Conservation (phyloP, 768 basidiomycete genomes). For the Pisolithus microcarpus region DNA sequence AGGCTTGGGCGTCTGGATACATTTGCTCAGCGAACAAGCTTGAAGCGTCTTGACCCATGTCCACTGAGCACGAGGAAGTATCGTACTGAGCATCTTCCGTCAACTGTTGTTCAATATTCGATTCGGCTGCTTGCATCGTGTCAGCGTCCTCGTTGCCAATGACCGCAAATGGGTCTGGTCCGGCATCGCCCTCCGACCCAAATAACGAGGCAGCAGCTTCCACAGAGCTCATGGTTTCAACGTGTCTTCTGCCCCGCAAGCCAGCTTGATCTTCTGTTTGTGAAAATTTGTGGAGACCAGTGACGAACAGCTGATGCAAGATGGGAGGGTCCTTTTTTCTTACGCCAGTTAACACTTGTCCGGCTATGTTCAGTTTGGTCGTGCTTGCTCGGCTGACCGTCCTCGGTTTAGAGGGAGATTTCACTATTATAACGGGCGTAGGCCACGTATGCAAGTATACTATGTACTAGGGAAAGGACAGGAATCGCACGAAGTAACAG, state of each 20-base stretch:
- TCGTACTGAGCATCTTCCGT: slow-evolving; percentile 16
- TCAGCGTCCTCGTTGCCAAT: slow-evolving; percentile 37
- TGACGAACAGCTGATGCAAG: slow-evolving; percentile 6
- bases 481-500: neutral
- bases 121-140: slow-evolving; percentile 24
- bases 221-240: slow-evolving; percentile 50
- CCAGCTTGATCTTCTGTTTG: slow-evolving; percentile 11
- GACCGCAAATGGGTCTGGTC: slow-evolving; percentile 57
- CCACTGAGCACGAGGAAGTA: slow-evolving; percentile 17
- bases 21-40: slow-evolving; percentile 34
- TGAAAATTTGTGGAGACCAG: slow-evolving; percentile 5
- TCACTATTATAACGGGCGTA: slow-evolving; percentile 15
- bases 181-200: slow-evolving; percentile 51
- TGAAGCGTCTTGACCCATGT: slow-evolving; percentile 31
- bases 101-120: neutral
- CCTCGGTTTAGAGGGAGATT: neutral
- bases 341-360: slow-evolving; percentile 1
- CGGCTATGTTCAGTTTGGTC: slow-evolving; percentile 19
- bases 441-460: slow-evolving; percentile 7
- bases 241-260: slow-evolving; percentile 17
- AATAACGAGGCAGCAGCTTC: slow-evolving; percentile 82
- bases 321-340: neutral
- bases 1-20: slow-evolving; percentile 21
- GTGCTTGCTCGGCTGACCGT: slow-evolving; percentile 14
- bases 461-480: slow-evolving; percentile 9